Evolutionary conservation across 139 green algal genomes (phyloP), one percentile per base, ranked within the genome.

Genomic region (Limnomonas spitsbergensis): DNA sequence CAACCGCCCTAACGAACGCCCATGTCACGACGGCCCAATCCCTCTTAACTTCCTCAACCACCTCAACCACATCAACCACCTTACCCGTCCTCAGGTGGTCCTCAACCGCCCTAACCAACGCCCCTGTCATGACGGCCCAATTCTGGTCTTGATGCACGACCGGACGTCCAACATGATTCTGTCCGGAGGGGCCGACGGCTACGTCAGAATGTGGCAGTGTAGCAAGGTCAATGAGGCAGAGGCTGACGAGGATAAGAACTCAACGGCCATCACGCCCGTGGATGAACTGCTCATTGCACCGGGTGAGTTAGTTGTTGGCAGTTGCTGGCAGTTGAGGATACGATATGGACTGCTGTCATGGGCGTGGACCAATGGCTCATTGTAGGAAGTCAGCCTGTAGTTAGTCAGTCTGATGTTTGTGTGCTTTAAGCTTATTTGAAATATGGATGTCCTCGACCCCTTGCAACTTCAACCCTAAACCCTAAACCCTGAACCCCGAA

Each of bases 11-110:
- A 80, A 69, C 32, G 81, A 78, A 4, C 52, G 66, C 77, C 83
- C 84, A 9, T 97, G 92, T 76, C 92, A 97, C 66, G 76, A 88
- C 38, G 92, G 90, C n/a, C n/a, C n/a, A n/a, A n/a, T n/a, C n/a
- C n/a, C n/a, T n/a, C n/a, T n/a, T n/a, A n/a, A n/a, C n/a, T n/a
- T n/a, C n/a, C n/a, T n/a, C n/a, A n/a, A n/a, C n/a, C n/a, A n/a
- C n/a, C n/a, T n/a, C n/a, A n/a, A n/a, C n/a, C n/a, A n/a, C n/a
- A n/a, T n/a, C n/a, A 14, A 61, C 47, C 14, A 20, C 47, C 14
- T 38, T 7, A 32, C 24, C 38, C 73, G 32, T 52, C n/a, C 69
- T 1, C 75, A 85, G 77, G 82, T 84, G 40, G 79, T 92, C 37
- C 75, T 94, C 29, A 81, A 69, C 71, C 82, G 82, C 1, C 69